Evolutionary conservation across 2,329 filamentous ascomycete genomes (phyloP).

Genomic region (Pseudogymnoascus pannorum): DNA sequence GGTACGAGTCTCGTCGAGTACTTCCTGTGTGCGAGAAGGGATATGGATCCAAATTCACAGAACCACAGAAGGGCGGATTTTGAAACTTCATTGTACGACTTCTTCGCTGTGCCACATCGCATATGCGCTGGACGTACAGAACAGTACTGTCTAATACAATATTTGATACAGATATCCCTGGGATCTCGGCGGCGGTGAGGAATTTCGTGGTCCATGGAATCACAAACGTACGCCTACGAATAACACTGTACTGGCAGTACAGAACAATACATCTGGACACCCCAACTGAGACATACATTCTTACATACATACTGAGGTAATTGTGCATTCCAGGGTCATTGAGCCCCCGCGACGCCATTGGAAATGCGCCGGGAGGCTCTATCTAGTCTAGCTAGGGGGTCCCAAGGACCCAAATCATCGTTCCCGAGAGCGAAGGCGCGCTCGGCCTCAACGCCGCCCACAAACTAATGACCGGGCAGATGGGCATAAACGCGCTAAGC

Average conservation of each 20-base stretch:
- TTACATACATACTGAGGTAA: conserved; percentile 3
- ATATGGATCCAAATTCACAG: conserved; percentile 1
- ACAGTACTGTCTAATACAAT: background rate
- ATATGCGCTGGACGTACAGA: background rate
- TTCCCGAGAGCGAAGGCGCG: background rate
- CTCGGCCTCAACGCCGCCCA: background rate
- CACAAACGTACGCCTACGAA: background rate
- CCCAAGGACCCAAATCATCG: background rate
- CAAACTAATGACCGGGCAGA: background rate
- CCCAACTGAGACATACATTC: conserved; percentile 5
- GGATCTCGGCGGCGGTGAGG: background rate
- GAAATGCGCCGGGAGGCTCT: background rate
- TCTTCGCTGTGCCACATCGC: background rate
- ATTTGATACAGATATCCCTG: background rate
- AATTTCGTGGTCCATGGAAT: background rate
- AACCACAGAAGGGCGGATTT: background rate
- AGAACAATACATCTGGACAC: background rate
- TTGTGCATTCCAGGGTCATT: background rate
- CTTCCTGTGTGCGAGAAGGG: background rate
- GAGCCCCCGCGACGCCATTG: background rate
- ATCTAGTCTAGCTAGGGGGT: background rate
- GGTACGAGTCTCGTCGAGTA: background rate
- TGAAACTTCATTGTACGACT: background rate
- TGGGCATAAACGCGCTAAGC: background rate
- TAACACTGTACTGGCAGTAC: background rate